Conservation (phyloP, 2,329 filamentous ascomycete species). For the Helminthosporium solani region DNA sequence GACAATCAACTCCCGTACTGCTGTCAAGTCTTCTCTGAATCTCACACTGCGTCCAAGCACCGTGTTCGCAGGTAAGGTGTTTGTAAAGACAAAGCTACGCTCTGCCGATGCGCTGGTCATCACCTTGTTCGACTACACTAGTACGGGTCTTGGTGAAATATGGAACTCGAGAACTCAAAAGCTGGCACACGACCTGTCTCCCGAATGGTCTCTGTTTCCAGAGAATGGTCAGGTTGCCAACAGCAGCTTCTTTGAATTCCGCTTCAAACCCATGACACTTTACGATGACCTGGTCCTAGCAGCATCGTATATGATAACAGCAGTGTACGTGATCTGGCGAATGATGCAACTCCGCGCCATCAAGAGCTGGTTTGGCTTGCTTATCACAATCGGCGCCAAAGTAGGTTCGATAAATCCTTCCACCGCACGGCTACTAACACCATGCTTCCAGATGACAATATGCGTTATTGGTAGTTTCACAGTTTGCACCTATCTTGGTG, state of each 20-base stretch:
- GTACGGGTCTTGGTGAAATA: conserved; percentile 62
- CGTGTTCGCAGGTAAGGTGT: conserved; percentile 79
- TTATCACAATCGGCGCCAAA: conserved; percentile 69
- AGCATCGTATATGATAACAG: conserved; percentile 64
- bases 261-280: conserved; percentile 70
- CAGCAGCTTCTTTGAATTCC: conserved; percentile 73
- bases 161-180: conserved; percentile 64
- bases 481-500: conserved; percentile 71
- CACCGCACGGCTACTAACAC: conserved; percentile 11
- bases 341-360: conserved; percentile 70
- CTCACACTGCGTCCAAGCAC: conserved; percentile 74
- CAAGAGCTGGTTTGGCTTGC: conserved; percentile 72
- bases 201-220: conserved; percentile 67
- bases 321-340: conserved; percentile 65
- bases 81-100: conserved; percentile 65
- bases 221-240: conserved; percentile 54
- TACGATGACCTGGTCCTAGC: conserved; percentile 65
- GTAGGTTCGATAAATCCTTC: conserved; percentile 27
- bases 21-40: conserved; percentile 66
- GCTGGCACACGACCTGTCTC: conserved; percentile 52
- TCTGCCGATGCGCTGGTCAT: conserved; percentile 78
- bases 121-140: conserved; percentile 68
- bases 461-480: conserved; percentile 79
- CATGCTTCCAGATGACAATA: conserved; percentile 55
- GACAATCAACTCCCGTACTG: conserved; percentile 68